Conservation (phyloP, 225 moss, liverwort and hornwort species). For the Polytrichum formosum region DNA sequence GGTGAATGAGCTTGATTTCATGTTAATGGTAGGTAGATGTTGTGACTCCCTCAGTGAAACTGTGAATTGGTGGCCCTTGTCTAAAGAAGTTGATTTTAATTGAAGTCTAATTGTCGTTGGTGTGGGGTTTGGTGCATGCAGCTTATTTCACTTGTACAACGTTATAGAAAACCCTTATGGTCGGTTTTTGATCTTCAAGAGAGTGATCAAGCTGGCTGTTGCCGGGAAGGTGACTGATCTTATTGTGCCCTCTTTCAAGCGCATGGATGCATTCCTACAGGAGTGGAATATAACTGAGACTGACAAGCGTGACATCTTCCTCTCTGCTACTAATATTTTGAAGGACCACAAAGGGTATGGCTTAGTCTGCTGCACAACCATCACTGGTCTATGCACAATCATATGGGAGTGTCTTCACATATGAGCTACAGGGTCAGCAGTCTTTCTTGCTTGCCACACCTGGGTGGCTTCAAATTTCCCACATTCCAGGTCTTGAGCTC, state of each 20-base stretch:
- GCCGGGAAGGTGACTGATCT: conserved; percentile 85
- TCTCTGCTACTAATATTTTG: conserved; percentile 80
- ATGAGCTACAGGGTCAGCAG: neutral
- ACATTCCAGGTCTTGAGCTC: no score
- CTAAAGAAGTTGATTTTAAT: no score
- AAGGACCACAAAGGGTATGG: conserved; percentile 92
- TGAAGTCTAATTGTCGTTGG: neutral
- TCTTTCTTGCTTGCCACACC: no score
- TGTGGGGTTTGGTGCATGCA: conserved; percentile 22
- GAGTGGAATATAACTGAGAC: conserved; percentile 95
- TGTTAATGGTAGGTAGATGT: no score
- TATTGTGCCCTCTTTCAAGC: conserved; percentile 90
- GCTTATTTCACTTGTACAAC: conserved; percentile 94
- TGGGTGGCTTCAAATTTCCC: no score
- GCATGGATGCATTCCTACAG: conserved; percentile 81
- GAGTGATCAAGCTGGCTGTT: conserved; percentile 81
- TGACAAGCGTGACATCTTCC: conserved; percentile 84
- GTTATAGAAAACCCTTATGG: conserved; percentile 90
- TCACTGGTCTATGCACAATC: neutral
- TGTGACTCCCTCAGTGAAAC: no score
- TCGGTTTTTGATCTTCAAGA: conserved; percentile 83
- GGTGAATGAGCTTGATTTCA: no score
- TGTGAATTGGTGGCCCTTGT: no score
- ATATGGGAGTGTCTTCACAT: neutral
- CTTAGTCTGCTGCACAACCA: neutral